Base-by-base conservation (phyloP, 805 yeast genomes). In the Candida maesae region DNA sequence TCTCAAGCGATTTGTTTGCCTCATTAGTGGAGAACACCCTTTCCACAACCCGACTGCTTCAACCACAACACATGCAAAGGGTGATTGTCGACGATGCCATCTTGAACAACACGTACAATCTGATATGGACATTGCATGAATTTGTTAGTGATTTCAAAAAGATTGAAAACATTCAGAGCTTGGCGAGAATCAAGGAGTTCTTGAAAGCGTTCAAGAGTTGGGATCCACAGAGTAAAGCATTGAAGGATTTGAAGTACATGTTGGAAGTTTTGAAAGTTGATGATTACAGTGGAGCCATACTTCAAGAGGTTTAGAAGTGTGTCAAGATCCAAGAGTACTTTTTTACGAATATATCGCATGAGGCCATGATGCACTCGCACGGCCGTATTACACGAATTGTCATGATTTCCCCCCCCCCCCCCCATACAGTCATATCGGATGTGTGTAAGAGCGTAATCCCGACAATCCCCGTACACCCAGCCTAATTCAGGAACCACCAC, bases 111-210 rank as follows among this genome's bases (percentile, higher is more conserved):
- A 66, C 61, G 38, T 68, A 64, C 41, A 67, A 68, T 39, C 43
- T 68, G 33, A 67, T 68, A 2, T 68, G 74, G 74, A 64, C 64
- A 15, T 50, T 68, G 2, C 71, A 68, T 45, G 71, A 67, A 15
- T 62, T 63, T 17, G 38, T 67, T 13, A 59, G 66, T 7, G 59
- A 56, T 8, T 66, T 62, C 45, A 57, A 61, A 26, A 52, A 42
- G 10, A 38, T 66, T 12, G 56, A 56, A 35, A 65, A 65, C 41
- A 45, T 68, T 11, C 63, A 67, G 1, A 43, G 51, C 1, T 53
- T 51, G 6, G 24, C 41, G 3, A 27, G 41, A 6, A 42, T 52
- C 14, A 29, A 38, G 16, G 10, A 10, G 5, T 36, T 50, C 14
- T 19, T 49, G 11, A 28, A 27, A 16, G 16, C 38, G 4, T 55